Evolutionary conservation across 352 stramenopile genomes (phyloP).

Genomic region (Pythium sukuiense): DNA sequence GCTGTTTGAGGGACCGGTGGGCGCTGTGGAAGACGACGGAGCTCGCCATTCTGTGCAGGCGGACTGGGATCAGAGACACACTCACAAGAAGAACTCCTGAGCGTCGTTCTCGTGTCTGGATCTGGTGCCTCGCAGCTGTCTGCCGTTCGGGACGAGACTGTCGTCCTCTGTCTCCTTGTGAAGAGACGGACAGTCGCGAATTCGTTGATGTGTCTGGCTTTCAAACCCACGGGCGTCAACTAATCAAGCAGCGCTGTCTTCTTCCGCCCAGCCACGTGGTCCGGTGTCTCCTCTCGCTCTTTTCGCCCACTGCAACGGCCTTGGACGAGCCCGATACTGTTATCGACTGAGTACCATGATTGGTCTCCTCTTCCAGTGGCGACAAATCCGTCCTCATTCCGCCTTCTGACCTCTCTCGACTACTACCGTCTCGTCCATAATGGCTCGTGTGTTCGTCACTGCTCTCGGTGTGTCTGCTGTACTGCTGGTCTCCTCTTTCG

Average conservation of each 20-base stretch:
- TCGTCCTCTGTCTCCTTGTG: neutral
- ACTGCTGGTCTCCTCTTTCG: neutral
- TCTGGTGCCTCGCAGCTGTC: too few relatives aligned
- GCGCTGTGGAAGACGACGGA: too few relatives aligned
- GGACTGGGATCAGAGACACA: too few relatives aligned
- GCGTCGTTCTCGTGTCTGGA: too few relatives aligned
- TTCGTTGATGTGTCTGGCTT: conserved; percentile 1
- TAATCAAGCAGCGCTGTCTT: conserved; percentile 1
- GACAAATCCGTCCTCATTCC: conserved; percentile 2
- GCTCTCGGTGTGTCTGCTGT: conserved; percentile 4
- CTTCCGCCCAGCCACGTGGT: neutral
- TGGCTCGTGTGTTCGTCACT: conserved; percentile 7
- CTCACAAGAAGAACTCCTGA: too few relatives aligned
- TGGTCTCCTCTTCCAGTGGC: neutral
- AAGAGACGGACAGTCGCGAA: neutral
- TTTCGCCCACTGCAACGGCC: neutral
- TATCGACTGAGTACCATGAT: neutral
- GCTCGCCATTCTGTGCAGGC: too few relatives aligned
- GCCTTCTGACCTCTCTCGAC: neutral
- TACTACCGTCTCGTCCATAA: neutral
- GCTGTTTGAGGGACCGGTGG: too few relatives aligned
- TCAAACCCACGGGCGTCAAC: neutral
- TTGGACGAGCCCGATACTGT: neutral
- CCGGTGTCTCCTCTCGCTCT: neutral
- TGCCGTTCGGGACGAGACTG: too few relatives aligned